Evolutionary conservation across 2,329 filamentous ascomycete genomes (phyloP).

Genomic region (Cladosporium colombiae): DNA sequence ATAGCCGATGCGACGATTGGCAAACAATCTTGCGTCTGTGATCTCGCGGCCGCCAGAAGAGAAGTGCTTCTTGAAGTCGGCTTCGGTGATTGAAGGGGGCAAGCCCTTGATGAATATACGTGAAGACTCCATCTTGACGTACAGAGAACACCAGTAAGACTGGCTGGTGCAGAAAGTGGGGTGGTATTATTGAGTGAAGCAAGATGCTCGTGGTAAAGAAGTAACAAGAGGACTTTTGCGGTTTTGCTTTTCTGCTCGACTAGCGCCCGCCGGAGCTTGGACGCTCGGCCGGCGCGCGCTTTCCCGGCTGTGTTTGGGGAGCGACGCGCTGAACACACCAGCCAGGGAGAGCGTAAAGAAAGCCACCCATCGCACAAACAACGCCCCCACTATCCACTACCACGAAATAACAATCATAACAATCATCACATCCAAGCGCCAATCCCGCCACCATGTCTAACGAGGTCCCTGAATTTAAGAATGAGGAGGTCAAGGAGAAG

Average conservation of each 20-base stretch:
- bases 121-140: slow-evolving; percentile 66
- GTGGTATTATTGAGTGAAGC: not conserved
- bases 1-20: slow-evolving; percentile 89
- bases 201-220: not conserved
- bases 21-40: slow-evolving; percentile 90
- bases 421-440: not conserved
- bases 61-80: slow-evolving; percentile 88
- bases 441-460: slow-evolving; percentile 15
- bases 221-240: slow-evolving; percentile 2
- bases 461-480: slow-evolving; percentile 18
- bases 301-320: slow-evolving; percentile 10
- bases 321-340: slow-evolving; percentile 10
- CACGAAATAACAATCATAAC: not conserved
- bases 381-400: not conserved
- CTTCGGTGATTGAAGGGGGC: slow-evolving; percentile 80
- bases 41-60: slow-evolving; percentile 68
- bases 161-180: not conserved
- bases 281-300: slow-evolving; percentile 1
- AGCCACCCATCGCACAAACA: slow-evolving; percentile 6
- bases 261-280: slow-evolving; percentile 15
- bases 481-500: slow-evolving; percentile 58
- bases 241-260: slow-evolving; percentile 8
- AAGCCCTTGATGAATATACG: slow-evolving; percentile 72
- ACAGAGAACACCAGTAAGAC: not conserved
- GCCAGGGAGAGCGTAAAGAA: not conserved